A percentile compares a stretch with the other conserved stretches of the same genome.
Conservation (phyloP, 768 basidiomycete species). For the Agaricus blazei region DNA sequence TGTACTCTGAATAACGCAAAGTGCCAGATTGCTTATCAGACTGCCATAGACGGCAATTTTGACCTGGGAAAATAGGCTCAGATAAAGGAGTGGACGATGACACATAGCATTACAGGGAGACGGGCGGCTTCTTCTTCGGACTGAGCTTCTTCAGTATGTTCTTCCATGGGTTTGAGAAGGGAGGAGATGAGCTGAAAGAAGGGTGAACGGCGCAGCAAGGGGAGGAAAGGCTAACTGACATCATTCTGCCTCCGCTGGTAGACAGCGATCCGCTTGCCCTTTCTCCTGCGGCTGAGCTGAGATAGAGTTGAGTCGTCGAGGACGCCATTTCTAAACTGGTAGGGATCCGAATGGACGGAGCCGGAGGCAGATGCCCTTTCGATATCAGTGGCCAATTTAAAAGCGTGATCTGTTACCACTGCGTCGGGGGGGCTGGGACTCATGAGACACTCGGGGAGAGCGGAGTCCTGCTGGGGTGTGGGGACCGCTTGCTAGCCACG, state of each 20-base stretch:
- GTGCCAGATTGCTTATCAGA: conserved; percentile 66
- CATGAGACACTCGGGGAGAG: conserved; percentile 18
- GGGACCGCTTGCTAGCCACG: conserved; percentile 15
- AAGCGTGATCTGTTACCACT: conserved; percentile 42
- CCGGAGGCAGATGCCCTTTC: conserved; percentile 35
- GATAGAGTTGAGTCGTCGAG: conserved; percentile 59
- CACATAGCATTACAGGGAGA: conserved; percentile 42
- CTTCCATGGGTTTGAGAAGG: conserved; percentile 89
- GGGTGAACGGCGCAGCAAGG: conserved; percentile 5
- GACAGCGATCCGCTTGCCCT: conserved; percentile 56
- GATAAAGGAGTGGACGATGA: conserved; percentile 2
- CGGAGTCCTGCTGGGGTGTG: conserved; percentile 4
- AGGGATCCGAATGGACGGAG: conserved; percentile 52
- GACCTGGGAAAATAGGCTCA: conserved; percentile 43
- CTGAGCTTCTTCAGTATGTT: conserved; percentile 79
- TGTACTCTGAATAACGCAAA: conserved; percentile 69
- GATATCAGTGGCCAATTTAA: conserved; percentile 36
- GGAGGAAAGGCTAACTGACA: conserved; percentile 31
- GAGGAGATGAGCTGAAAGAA: conserved; percentile 67
- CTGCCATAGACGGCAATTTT: conserved; percentile 86
- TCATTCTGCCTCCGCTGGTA: conserved; percentile 73
- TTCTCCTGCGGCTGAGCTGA: conserved; percentile 54
- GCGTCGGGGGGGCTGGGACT: conserved; percentile 46
- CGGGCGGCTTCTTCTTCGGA: conserved; percentile 63
- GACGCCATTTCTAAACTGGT: conserved; percentile 54